Base-by-base conservation (phyloP, 495 filamentous ascomycete species). In the Xylaria sp. region DNA sequence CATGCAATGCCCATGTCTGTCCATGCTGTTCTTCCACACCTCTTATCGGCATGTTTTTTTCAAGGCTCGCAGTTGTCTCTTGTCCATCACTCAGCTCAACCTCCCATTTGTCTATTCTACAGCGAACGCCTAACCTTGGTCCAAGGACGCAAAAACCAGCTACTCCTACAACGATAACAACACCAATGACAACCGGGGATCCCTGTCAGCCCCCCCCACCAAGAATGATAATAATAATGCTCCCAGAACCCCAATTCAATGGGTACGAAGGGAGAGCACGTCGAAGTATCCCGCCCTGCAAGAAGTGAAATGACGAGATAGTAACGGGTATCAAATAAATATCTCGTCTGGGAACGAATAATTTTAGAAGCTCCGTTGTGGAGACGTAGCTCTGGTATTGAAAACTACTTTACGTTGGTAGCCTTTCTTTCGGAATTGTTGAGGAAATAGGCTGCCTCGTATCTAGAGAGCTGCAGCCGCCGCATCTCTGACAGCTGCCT, bases 261-360 rank as follows among this genome's bases (percentile, higher is more conserved):
- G 31, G 17, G 57, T 46, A 6, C 44, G 41, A 61, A 61, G 52
- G 17, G 29, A 31, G 67, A 50, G 67, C 41, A 41, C 11, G 31
- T 52, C 29, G 8, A 29, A 2, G n/a, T 61, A 35, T 2, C 41
- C 19, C 19, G 41, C 40, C 41, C 57, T 37, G 17, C 57, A 24
- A 69, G 67, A 61, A 69, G 29, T 40, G 40, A 46, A 44, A 29
- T 46, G 43, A 61, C 67, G 67, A 69, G 67, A 69, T 43, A 26
- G 41, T 50, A 53, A 33, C 12, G 67, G 67, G 67, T 69, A 69
- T 69, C 67, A 69, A 59, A 59, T 59, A 68, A 68, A 48, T 61
- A 26, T 68, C 66, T 61, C 66, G 66, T 41, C 66, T 19, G 9
- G 19, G 29, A 59, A 43, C 24, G 24, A 35, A 55, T 17, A 33